Conservation (phyloP, 2,329 filamentous ascomycete genomes). For the Didymella keratinophila region DNA sequence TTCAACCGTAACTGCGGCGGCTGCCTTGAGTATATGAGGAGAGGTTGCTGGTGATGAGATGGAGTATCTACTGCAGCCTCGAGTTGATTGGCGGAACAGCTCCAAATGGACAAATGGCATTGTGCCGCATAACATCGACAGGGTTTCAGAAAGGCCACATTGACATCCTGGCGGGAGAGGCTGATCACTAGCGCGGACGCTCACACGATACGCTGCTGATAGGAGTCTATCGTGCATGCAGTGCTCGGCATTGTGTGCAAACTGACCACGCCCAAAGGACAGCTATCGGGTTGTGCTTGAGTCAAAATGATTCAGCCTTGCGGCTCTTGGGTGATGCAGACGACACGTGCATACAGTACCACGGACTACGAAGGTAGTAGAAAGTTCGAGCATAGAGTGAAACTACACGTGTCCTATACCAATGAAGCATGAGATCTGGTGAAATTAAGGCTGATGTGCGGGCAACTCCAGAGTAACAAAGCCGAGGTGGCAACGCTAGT, state of each 20-base stretch:
- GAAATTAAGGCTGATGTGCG: slow-evolving; percentile 43
- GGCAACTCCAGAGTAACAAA: slow-evolving; percentile 21
- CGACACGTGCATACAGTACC: slow-evolving; percentile 20
- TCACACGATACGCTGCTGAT: slow-evolving; percentile 4
- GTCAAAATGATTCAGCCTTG: slow-evolving; percentile 4
- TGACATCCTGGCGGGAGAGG: slow-evolving; percentile 21
- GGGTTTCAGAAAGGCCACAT: slow-evolving; percentile 17
- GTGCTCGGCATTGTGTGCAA: neutral
- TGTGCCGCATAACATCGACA: slow-evolving; percentile 8
- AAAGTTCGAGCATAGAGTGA: slow-evolving; percentile 30
- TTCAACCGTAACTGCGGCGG: neutral
- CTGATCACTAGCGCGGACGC: slow-evolving; percentile 15
- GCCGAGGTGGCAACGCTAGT: slow-evolving; percentile 27
- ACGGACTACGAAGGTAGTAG: slow-evolving; percentile 18
- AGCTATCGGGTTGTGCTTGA: slow-evolving; percentile 1
- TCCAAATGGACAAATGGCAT: slow-evolving; percentile 4
- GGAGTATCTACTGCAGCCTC: neutral
- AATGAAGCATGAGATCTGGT: slow-evolving; percentile 35
- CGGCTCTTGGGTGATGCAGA: slow-evolving; percentile 5
- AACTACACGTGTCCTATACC: slow-evolving; percentile 46
- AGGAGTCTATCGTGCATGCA: slow-evolving; percentile 4
- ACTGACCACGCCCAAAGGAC: slow-evolving; percentile 5
- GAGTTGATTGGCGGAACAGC: slow-evolving; percentile 11
- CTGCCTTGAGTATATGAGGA: slow-evolving; percentile 4
- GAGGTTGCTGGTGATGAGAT: slow-evolving; percentile 1